These are phyloP conservation scores for Aspergillus udagawae DNA, from an alignment of 2,329 filamentous ascomycete species.

Conservation along the genomic window DNA sequence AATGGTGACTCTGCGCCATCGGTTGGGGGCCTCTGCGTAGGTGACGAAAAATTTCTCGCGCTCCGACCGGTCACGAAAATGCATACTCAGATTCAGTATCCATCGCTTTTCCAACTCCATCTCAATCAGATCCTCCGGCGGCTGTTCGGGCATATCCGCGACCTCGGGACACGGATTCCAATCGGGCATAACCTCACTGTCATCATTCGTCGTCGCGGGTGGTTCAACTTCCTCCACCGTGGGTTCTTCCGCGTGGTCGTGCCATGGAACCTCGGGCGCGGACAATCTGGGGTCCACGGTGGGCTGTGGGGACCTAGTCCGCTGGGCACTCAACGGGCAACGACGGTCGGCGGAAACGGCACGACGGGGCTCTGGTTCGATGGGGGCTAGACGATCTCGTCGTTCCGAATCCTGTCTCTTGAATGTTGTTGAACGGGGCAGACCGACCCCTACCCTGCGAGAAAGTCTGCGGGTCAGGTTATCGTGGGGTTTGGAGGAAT, in stretches of 20 bases:
- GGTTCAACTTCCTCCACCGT: slow-evolving; percentile 24
- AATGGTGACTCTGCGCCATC: slow-evolving; percentile 85
- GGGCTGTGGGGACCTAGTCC: slow-evolving; percentile 42
- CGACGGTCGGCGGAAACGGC: slow-evolving; percentile 58
- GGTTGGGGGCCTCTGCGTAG: slow-evolving; percentile 72
- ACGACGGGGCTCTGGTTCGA: slow-evolving; percentile 61
- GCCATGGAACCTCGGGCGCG: slow-evolving; percentile 39
- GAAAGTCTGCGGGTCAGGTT: slow-evolving; percentile 35
- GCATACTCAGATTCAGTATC: slow-evolving; percentile 98
- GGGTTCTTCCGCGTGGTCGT: slow-evolving; percentile 28
- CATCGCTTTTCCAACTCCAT: slow-evolving; percentile 82
- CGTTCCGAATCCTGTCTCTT: slow-evolving; percentile 78
- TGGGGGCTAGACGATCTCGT: slow-evolving; percentile 66
- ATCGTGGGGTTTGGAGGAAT: slow-evolving; percentile 22
- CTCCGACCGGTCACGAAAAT: slow-evolving; percentile 87
- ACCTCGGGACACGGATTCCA: slow-evolving; percentile 26
- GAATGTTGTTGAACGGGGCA: slow-evolving; percentile 75
- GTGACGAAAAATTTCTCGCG: slow-evolving; percentile 98
- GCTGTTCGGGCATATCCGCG: slow-evolving; percentile 22
- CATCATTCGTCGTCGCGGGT: slow-evolving; percentile 26
- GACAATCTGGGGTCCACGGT: slow-evolving; percentile 36
- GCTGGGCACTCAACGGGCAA: slow-evolving; percentile 39
- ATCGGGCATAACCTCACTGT: slow-evolving; percentile 23
- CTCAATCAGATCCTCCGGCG: slow-evolving; percentile 51
- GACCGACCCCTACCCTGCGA: slow-evolving; percentile 64